Percentiles rank a stretch among this genome's conserved stretches.
Conservation (phyloP, 2,329 filamentous ascomycete species). For the Fonsecaea nubica region DNA sequence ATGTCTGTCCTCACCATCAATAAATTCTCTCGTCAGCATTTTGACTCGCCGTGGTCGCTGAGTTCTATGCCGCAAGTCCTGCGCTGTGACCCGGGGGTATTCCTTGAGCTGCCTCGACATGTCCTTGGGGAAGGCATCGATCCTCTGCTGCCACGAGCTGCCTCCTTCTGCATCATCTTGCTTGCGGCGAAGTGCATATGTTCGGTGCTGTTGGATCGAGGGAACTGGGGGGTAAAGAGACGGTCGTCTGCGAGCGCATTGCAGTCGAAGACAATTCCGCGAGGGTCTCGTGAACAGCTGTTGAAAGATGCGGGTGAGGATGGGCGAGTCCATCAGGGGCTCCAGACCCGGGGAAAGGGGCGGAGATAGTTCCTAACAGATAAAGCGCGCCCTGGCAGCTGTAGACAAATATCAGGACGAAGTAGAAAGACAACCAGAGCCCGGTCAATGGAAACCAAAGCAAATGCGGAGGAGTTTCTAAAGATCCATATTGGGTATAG, state of each 20-base stretch:
- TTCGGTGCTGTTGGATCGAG: constrained; percentile 43
- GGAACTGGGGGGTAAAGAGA: constrained; percentile 6
- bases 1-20: constrained; percentile 70
- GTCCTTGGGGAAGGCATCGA: constrained; percentile 75
- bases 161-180: constrained; percentile 59
- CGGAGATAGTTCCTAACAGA: neutral
- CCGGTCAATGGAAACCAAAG: neutral
- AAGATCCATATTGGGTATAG: constrained; percentile 11
- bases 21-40: constrained; percentile 97
- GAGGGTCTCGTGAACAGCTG: constrained; percentile 80
- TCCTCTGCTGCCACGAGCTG: constrained; percentile 85
- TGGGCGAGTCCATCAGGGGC: constrained; percentile 77
- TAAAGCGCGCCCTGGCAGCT: neutral
- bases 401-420: neutral
- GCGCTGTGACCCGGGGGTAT: constrained; percentile 85
- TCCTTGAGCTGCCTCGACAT: constrained; percentile 78
- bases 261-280: constrained; percentile 60
- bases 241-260: constrained; percentile 35
- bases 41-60: constrained; percentile 87
- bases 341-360: neutral
- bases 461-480: constrained; percentile 13
- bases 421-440: neutral
- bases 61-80: constrained; percentile 72
- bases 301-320: constrained; percentile 78
- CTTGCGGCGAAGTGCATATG: constrained; percentile 49